A percentile compares a stretch with the other conserved stretches of the same genome.
These are phyloP conservation scores for Chloris gayana DNA, from an alignment of 176 grass and related monocot genomes.

Conservation along the genomic window DNA sequence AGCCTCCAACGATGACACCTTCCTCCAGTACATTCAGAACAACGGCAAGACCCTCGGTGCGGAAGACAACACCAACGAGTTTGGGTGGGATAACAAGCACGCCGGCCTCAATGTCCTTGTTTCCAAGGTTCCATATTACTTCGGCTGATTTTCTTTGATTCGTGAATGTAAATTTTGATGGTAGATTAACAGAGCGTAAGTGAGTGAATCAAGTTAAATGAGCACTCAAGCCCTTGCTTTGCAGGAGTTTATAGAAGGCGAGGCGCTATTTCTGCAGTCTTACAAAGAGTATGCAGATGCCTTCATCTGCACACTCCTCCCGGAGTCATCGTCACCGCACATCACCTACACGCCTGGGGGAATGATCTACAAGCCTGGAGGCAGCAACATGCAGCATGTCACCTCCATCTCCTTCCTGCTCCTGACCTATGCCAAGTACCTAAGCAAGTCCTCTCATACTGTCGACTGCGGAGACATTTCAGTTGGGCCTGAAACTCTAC, in stretches of 20 bases:
- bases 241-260: conserved; percentile 91
- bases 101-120: conserved; percentile 87
- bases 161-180: neutral
- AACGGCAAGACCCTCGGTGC: conserved; percentile 90
- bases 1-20: conserved; percentile 69
- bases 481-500: conserved; percentile 64
- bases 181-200: neutral
- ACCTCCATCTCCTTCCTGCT: conserved; percentile 91
- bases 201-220: neutral
- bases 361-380: conserved; percentile 90
- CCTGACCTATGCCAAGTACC: conserved; percentile 88
- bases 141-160: neutral
- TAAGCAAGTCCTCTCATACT: conserved; percentile 69
- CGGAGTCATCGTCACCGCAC: conserved; percentile 80
- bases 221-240: neutral
- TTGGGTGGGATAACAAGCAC: conserved; percentile 99
- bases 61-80: conserved; percentile 86
- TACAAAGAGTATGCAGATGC: conserved; percentile 84
- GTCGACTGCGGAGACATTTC: conserved; percentile 73
- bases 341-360: conserved; percentile 82
- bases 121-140: conserved; percentile 56
- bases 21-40: conserved; percentile 84
- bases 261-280: conserved; percentile 63
- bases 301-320: conserved; percentile 93
- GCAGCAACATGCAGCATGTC: conserved; percentile 99